These are phyloP conservation scores for Tolypocladium tundrense DNA, from an alignment of 2,329 filamentous ascomycete species.

Conservation along the genomic window DNA sequence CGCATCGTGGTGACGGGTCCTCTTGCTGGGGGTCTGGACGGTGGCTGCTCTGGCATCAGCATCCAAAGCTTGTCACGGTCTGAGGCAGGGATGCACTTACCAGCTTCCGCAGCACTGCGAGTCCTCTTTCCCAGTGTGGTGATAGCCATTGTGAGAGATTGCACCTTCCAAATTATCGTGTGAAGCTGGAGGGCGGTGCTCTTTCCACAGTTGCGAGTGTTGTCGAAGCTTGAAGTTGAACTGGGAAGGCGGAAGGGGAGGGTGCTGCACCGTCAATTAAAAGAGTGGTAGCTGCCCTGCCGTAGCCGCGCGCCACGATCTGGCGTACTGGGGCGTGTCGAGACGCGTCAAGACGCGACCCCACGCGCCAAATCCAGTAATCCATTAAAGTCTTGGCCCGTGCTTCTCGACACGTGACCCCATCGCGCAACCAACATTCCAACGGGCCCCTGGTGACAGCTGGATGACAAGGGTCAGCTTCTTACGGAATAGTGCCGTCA, in stretches of 20 bases:
- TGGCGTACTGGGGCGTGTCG: slow-evolving; percentile 7
- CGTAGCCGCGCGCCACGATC: slow-evolving; percentile 6
- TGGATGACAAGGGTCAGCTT: background rate
- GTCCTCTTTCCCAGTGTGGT: slow-evolving; percentile 24
- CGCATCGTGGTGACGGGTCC: slow-evolving; percentile 32
- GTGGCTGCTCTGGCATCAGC: slow-evolving; percentile 10
- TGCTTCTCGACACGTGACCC: slow-evolving; percentile 9
- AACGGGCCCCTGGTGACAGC: too few relatives aligned
- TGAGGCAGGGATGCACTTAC: slow-evolving; percentile 14
- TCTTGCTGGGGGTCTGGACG: slow-evolving; percentile 30
- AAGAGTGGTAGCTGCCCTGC: background rate
- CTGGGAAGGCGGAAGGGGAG: slow-evolving; percentile 8
- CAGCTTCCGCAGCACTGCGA: slow-evolving; percentile 15
- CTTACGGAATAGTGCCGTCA: background rate
- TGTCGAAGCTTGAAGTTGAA: background rate
- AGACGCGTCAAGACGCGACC: slow-evolving; percentile 21
- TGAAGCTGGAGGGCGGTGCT: background rate
- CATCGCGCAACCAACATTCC: too few relatives aligned
- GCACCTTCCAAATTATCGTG: background rate
- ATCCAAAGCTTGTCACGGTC: background rate
- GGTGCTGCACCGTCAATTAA: slow-evolving; percentile 2
- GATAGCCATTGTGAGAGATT: slow-evolving; percentile 14
- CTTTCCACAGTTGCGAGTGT: background rate
- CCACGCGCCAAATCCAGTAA: slow-evolving; percentile 7
- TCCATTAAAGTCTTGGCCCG: slow-evolving; percentile 19